These are phyloP conservation scores for Arabidopsis thaliana DNA, from an alignment of 345 rosid genomes.

Conservation along the genomic window TAIR10.1 NC_003074.8:9216001-9216500, in stretches of 20 bases:
- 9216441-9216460: slow-evolving; percentile 40
- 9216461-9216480: slow-evolving; percentile 30
- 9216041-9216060: slow-evolving; percentile 64
- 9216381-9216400: background rate
- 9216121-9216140: slow-evolving; percentile 44
- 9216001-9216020: slow-evolving; percentile 65
- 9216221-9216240: slow-evolving; percentile 5
- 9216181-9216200: slow-evolving; percentile 13
- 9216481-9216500: background rate
- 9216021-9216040: slow-evolving; percentile 48
- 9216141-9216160: slow-evolving; percentile 26
- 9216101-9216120: slow-evolving; percentile 77
- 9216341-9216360: background rate
- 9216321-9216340: slow-evolving; percentile 53
- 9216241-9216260: slow-evolving; percentile 13
- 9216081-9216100: slow-evolving; percentile 77
- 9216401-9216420: slow-evolving; percentile 45
- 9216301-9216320: slow-evolving; percentile 39
- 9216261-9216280: background rate
- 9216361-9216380: background rate
- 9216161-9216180: slow-evolving; percentile 25
- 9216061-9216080: slow-evolving; percentile 77
- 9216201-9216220: slow-evolving; percentile 24
- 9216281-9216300: slow-evolving; percentile 35
- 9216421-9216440: slow-evolving; percentile 2